A percentile compares a stretch with the other conserved stretches of the same genome.
phyloP scores from a whole-genome alignment of 1,284 basidiomycete species.

The Cutaneotrichosporon cyanovorans region DNA sequence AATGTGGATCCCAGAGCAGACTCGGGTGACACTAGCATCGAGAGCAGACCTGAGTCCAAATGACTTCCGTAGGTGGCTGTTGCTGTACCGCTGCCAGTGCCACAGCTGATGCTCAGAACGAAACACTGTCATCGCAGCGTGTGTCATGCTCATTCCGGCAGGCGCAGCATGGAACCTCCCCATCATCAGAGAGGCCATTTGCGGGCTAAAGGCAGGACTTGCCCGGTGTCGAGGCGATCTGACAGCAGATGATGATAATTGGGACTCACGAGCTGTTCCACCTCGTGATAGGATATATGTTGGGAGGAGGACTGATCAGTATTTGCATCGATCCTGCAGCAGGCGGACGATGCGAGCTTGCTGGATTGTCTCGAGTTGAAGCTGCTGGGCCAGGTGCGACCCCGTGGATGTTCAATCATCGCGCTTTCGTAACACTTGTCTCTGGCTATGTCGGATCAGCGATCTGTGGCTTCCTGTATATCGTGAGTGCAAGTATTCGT shows the following conservation, averaged over 20 bases:
- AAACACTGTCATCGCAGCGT: conserved; percentile 42
- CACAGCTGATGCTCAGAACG: conserved; percentile 26
- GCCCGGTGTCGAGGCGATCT: background rate
- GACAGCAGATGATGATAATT: conserved; percentile 38
- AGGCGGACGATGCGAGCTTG: conserved; percentile 41
- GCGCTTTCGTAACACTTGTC: conserved; percentile 28
- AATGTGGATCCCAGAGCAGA: too few species aligned
- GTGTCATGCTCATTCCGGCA: conserved; percentile 38
- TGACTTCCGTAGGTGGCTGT: too few species aligned
- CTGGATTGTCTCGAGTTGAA: conserved; percentile 11
- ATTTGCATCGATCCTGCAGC: conserved; percentile 45
- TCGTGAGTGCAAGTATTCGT: conserved; percentile 29
- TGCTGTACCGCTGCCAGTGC: too few species aligned
- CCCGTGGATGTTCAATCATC: background rate
- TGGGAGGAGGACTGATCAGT: conserved; percentile 40
- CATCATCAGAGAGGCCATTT: conserved; percentile 34
- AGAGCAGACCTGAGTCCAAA: background rate
- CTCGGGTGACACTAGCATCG: too few species aligned
- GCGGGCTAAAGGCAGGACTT: conserved; percentile 36
- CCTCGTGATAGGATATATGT: conserved; percentile 34
- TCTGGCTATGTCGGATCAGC: conserved; percentile 42
- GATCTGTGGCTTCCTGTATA: conserved; percentile 38
- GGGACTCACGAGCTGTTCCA: conserved; percentile 43
- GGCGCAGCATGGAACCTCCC: conserved; percentile 43
- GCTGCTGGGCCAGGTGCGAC: background rate